phyloP scores from a whole-genome alignment of 371 early-diverging fungal genomes.

The Choanephora cucurbitarum region DNA sequence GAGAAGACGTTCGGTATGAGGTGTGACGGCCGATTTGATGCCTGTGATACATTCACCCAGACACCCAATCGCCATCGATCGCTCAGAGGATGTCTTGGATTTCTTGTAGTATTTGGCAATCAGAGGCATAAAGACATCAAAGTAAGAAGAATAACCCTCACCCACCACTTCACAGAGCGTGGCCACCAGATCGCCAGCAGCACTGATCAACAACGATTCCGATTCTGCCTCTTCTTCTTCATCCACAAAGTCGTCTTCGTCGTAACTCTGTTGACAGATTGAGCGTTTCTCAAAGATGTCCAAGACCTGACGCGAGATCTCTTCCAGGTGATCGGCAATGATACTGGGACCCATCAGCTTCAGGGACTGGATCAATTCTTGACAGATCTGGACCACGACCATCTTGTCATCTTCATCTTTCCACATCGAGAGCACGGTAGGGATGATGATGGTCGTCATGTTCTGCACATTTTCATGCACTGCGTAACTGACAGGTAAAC shows the following conservation, averaged over 20 bases:
- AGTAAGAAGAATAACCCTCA: conserved; percentile 69
- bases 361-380: conserved; percentile 70
- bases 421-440: conserved; percentile 70
- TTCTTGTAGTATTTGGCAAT: conserved; percentile 83
- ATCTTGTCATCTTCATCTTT: conserved; percentile 82
- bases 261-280: conserved; percentile 79
- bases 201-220: conserved; percentile 78
- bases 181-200: conserved; percentile 84
- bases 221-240: conserved; percentile 86
- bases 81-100: conserved; percentile 70
- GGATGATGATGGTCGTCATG: conserved; percentile 70
- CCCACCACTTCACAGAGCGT: conserved; percentile 77
- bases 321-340: conserved; percentile 67
- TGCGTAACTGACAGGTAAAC: conserved; percentile 65
- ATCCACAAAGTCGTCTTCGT: conserved; percentile 72
- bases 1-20: conserved; percentile 71
- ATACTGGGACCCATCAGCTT: conserved; percentile 79
- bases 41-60: conserved; percentile 83
- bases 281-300: conserved; percentile 81
- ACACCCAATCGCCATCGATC: conserved; percentile 89
- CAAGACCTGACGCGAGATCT: conserved; percentile 60
- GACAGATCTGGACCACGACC: conserved; percentile 78
- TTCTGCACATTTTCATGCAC: conserved; percentile 76
- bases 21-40: conserved; percentile 72
- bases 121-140: conserved; percentile 78